phyloP scores from a whole-genome alignment of 768 basidiomycete genomes.

The Lentinula boryana region DNA sequence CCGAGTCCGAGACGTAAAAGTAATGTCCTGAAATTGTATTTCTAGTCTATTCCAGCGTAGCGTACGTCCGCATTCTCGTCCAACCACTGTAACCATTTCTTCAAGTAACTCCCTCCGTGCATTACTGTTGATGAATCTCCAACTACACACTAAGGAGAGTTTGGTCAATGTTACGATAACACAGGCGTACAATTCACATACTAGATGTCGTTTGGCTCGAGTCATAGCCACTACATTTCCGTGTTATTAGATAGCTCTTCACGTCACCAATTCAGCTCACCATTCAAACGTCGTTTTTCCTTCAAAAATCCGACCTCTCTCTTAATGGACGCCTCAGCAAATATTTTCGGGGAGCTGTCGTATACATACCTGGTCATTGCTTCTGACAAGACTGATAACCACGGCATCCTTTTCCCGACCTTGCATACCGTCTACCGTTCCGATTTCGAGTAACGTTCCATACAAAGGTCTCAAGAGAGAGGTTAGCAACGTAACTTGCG shows the following conservation, averaged over 20 bases:
- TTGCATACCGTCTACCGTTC: slow-evolving; percentile 96
- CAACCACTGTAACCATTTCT: slow-evolving; percentile 87
- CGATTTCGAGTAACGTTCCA: slow-evolving; percentile 75
- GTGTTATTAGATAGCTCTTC: not conserved
- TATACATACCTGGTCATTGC: slow-evolving; percentile 67
- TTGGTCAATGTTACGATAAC: not conserved
- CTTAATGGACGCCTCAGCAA: slow-evolving; percentile 24
- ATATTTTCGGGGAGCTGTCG: not conserved
- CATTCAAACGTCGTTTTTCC: slow-evolving; percentile 89
- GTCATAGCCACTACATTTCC: slow-evolving; percentile 78
- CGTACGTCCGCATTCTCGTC: slow-evolving; percentile 88
- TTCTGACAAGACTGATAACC: slow-evolving; percentile 87
- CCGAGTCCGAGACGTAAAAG: too few species aligned
- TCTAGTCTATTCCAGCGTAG: slow-evolving; percentile 66
- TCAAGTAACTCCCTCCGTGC: slow-evolving; percentile 80
- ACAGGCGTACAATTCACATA: slow-evolving; percentile 29
- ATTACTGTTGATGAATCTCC: slow-evolving; percentile 91
- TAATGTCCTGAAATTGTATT: not conserved
- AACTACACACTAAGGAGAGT: slow-evolving; percentile 64
- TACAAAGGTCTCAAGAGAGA: slow-evolving; percentile 68
- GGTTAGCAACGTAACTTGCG: slow-evolving; percentile 83
- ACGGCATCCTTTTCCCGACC: slow-evolving; percentile 95
- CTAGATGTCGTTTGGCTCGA: slow-evolving; percentile 80
- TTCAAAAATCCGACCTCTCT: slow-evolving; percentile 92
- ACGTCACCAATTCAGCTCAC: slow-evolving; percentile 28